Evolutionary conservation across 371 early-diverging fungal genomes (phyloP).

Genomic region (Lichtheimia ornata): DNA sequence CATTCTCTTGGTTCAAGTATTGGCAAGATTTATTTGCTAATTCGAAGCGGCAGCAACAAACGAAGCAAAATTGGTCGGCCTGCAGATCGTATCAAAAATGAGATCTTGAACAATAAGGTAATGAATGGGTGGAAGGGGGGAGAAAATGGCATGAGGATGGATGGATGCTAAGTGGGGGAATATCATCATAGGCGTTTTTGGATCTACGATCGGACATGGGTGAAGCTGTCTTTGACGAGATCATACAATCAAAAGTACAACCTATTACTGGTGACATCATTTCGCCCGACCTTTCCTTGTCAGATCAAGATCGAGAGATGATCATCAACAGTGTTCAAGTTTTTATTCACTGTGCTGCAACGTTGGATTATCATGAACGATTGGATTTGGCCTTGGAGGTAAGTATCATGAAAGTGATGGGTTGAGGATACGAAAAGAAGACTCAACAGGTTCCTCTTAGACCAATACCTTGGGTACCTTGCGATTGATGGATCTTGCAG

Average conservation of each 20-base stretch:
- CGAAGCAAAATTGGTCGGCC: constrained; percentile 51
- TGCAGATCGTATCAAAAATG: constrained; percentile 42
- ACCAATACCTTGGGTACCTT: constrained; percentile 65
- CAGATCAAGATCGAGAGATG: constrained; percentile 46
- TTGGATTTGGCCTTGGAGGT: constrained; percentile 63
- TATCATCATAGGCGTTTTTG: constrained; percentile 34
- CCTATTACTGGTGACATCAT: constrained; percentile 65
- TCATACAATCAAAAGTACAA: constrained; percentile 54
- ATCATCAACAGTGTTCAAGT: constrained; percentile 50
- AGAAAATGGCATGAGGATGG: background rate
- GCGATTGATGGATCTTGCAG: constrained; percentile 61
- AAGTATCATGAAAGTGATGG: background rate
- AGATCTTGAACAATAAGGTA: constrained; percentile 49
- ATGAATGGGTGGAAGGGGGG: too few relatives aligned
- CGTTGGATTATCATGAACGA: constrained; percentile 64
- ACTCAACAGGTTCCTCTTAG: constrained; percentile 10
- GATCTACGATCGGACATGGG: constrained; percentile 39
- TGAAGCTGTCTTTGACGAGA: constrained; percentile 33
- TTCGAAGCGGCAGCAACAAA: constrained; percentile 51
- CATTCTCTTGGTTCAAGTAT: constrained; percentile 33
- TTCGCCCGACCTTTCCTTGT: constrained; percentile 55
- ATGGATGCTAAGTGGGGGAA: background rate
- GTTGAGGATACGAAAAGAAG: background rate
- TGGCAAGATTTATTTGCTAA: constrained; percentile 41
- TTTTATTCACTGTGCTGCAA: constrained; percentile 67